A percentile compares a stretch with the other conserved stretches of the same genome.
Evolutionary conservation across 139 green algal species (phyloP).

Genomic region (Chlorella sp.): DNA sequence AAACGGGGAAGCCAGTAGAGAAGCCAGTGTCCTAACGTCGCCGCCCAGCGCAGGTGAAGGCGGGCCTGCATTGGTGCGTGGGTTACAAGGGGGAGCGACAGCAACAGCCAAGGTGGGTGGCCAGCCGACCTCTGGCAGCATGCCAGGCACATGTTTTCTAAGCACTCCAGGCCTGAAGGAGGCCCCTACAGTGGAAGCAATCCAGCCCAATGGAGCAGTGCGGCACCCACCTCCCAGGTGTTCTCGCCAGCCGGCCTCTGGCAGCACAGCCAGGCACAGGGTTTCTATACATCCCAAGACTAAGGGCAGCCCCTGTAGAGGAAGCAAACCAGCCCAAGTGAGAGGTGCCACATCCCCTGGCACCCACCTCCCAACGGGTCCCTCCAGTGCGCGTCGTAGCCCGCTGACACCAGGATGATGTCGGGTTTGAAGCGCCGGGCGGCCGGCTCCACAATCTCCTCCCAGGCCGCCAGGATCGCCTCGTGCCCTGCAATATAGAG

Average conservation of each 20-base stretch:
- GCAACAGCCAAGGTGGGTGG: conserved; percentile 45
- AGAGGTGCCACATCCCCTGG: neutral
- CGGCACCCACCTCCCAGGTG: conserved; percentile 65
- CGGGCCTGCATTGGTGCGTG: conserved; percentile 42
- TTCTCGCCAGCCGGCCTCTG: conserved; percentile 71
- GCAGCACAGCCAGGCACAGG: too few relatives aligned
- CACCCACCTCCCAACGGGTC: conserved; percentile 79
- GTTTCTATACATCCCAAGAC: too few relatives aligned
- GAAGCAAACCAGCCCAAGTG: too few relatives aligned
- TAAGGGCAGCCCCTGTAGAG: neutral
- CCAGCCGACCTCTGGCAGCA: conserved; percentile 72
- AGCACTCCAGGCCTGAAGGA: too few relatives aligned
- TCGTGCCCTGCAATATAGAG: conserved; percentile 61
- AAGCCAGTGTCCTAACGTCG: conserved; percentile 50
- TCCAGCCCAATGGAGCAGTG: too few relatives aligned
- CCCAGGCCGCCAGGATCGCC: conserved; percentile 66
- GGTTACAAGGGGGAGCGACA: too few relatives aligned
- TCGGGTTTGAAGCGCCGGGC: conserved; percentile 81
- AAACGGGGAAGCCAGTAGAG: too few relatives aligned
- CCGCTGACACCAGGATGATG: conserved; percentile 76
- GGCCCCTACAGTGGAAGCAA: neutral
- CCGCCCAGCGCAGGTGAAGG: conserved; percentile 70
- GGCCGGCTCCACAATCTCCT: conserved; percentile 81
- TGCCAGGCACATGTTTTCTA: too few relatives aligned
- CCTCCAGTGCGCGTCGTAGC: conserved; percentile 90